Evolutionary conservation across 148 eudicot genomes (phyloP).

Genomic region (Pharnaceum exiguum): DNA sequence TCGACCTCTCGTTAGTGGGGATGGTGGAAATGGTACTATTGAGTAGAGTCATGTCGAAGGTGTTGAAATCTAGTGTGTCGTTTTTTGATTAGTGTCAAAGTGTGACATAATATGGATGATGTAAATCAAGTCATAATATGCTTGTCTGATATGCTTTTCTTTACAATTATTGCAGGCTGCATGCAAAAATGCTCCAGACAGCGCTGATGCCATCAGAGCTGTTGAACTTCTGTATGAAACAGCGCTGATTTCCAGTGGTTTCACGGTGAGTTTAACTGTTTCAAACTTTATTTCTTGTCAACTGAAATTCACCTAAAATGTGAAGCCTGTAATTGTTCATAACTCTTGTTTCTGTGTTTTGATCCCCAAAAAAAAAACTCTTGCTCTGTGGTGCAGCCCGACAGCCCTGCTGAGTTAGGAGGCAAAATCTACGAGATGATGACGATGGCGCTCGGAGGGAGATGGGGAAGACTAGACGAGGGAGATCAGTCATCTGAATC

Average conservation of each 20-base stretch:
- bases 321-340: neutral
- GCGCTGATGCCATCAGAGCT: slow-evolving; percentile 70
- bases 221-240: slow-evolving; percentile 82
- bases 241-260: slow-evolving; percentile 89
- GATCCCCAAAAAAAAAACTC: too few species aligned
- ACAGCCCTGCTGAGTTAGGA: slow-evolving; percentile 91
- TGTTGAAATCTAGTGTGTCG: neutral
- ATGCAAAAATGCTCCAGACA: slow-evolving; percentile 84
- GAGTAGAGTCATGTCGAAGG: neutral
- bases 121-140: neutral
- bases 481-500: slow-evolving; percentile 31
- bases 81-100: neutral
- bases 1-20: too few species aligned
- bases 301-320: neutral
- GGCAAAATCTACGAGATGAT: slow-evolving; percentile 97
- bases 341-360: neutral
- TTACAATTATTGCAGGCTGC: slow-evolving; percentile 64
- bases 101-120: neutral
- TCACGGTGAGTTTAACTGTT: slow-evolving; percentile 50
- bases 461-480: slow-evolving; percentile 83
- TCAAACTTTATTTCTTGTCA: neutral
- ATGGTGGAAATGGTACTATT: neutral
- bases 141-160: neutral
- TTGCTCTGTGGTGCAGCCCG: slow-evolving; percentile 92
- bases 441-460: slow-evolving; percentile 96